Percentiles rank a stretch among this genome's conserved stretches.
These are phyloP conservation scores for Tolypocladium amazonense DNA, from an alignment of 2,329 filamentous ascomycete genomes.

Conservation along the genomic window DNA sequence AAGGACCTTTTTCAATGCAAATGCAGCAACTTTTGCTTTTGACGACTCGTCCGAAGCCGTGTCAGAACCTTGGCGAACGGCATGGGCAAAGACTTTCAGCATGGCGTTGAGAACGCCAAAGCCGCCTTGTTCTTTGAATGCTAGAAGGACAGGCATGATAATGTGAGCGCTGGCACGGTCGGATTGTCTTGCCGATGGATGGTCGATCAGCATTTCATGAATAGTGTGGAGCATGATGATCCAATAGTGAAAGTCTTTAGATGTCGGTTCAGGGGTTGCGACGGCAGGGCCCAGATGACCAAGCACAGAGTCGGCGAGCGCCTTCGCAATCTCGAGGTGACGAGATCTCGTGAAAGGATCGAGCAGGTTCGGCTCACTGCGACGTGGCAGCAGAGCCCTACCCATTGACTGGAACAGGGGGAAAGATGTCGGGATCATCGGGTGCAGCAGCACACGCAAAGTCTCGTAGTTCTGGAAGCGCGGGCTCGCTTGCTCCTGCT, in stretches of 20 bases:
- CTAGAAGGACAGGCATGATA: conserved; percentile 68
- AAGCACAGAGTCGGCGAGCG: conserved; percentile 61
- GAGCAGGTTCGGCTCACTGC: conserved; percentile 37
- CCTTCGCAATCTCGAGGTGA: conserved; percentile 46
- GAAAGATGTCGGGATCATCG: conserved; percentile 69
- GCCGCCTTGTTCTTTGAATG: conserved; percentile 75
- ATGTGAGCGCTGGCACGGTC: conserved; percentile 42
- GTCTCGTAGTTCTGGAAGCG: conserved; percentile 66
- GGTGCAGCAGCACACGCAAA: conserved; percentile 65
- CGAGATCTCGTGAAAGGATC: conserved; percentile 48
- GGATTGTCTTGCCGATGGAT: conserved; percentile 34
- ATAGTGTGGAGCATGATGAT: conserved; percentile 71
- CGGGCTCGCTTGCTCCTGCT: conserved; percentile 30
- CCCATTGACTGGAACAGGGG: conserved; percentile 80
- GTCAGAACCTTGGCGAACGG: conserved; percentile 16
- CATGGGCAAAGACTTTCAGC: conserved; percentile 50
- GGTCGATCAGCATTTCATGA: conserved; percentile 68
- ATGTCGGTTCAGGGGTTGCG: conserved; percentile 33
- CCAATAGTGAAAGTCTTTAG: conserved; percentile 67
- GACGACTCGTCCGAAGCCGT: conserved; percentile 36
- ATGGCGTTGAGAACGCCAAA: conserved; percentile 64
- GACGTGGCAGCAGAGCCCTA: conserved; percentile 66
- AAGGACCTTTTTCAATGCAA: conserved; percentile 71
- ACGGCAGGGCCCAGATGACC: conserved; percentile 48
- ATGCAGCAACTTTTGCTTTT: conserved; percentile 37